Conservation (phyloP, 371 early-diverging fungal genomes). For the Apophysomyces elegans region DNA sequence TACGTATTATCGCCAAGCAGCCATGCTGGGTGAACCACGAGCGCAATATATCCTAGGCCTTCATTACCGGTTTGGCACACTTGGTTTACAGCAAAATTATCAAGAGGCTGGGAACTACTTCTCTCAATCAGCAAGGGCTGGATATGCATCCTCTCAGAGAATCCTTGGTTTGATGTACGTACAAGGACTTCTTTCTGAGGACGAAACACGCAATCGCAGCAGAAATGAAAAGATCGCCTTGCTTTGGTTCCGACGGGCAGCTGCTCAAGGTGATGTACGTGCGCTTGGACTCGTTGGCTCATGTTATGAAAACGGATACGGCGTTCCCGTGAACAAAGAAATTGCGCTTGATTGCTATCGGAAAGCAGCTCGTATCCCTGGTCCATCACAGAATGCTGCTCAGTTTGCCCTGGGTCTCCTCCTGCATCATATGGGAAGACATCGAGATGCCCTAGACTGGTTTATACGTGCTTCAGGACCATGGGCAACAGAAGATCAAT, state of each 20-base stretch:
- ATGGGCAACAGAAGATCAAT: neutral
- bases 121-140: slow-evolving; percentile 38
- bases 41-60: slow-evolving; percentile 51
- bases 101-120: slow-evolving; percentile 43
- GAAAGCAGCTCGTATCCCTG: slow-evolving; percentile 56
- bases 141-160: slow-evolving; percentile 48
- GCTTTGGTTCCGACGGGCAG: slow-evolving; percentile 69
- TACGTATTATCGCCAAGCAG: slow-evolving; percentile 45
- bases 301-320: slow-evolving; percentile 74
- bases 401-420: slow-evolving; percentile 43
- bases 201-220: slow-evolving; percentile 23
- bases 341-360: slow-evolving; percentile 73
- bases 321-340: slow-evolving; percentile 55
- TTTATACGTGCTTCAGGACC: slow-evolving; percentile 32
- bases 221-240: slow-evolving; percentile 58
- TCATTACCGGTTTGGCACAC: slow-evolving; percentile 39
- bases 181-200: slow-evolving; percentile 23
- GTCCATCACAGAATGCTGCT: slow-evolving; percentile 46
- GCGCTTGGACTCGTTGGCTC: slow-evolving; percentile 77
- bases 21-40: slow-evolving; percentile 32
- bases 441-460: slow-evolving; percentile 48
- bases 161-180: slow-evolving; percentile 49
- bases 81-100: slow-evolving; percentile 35
- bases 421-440: slow-evolving; percentile 40
- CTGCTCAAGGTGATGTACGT: slow-evolving; percentile 63